These are phyloP conservation scores for Pseudovirgaria hyperparasitica DNA, from an alignment of 2,329 filamentous ascomycete species.

Conservation along the genomic window DNA sequence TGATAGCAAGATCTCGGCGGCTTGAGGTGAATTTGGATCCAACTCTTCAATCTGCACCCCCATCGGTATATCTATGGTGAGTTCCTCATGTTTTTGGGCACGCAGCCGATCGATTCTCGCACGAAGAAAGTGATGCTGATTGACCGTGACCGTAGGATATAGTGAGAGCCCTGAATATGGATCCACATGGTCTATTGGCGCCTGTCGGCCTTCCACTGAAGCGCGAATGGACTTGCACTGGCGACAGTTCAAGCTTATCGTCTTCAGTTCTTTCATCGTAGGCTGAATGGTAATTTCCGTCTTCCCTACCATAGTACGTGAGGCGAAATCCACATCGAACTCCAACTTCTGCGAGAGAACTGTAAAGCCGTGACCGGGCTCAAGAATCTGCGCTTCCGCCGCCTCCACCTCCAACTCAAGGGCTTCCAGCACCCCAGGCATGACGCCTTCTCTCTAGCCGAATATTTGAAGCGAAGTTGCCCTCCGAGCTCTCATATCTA, in stretches of 20 bases:
- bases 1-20: neutral
- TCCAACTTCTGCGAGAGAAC: conserved; percentile 79
- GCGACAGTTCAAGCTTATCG: conserved; percentile 47
- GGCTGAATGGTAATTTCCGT: conserved; percentile 72
- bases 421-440: conserved; percentile 1
- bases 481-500: too few species aligned
- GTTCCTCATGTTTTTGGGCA: conserved; percentile 41
- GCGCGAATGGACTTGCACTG: conserved; percentile 46
- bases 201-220: conserved; percentile 28
- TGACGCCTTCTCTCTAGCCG: too few species aligned
- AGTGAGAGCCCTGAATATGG: conserved; percentile 55
- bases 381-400: neutral
- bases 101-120: conserved; percentile 50
- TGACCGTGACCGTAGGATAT: conserved; percentile 48
- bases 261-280: conserved; percentile 39
- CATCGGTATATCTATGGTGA: conserved; percentile 45
- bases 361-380: conserved; percentile 26
- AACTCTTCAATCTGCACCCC: neutral
- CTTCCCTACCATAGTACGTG: conserved; percentile 60
- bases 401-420: too few species aligned
- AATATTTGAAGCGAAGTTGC: too few species aligned
- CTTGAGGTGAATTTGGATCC: conserved; percentile 1
- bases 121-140: conserved; percentile 66
- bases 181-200: conserved; percentile 39
- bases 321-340: conserved; percentile 76